A percentile compares a stretch with the other conserved stretches of the same genome.
phyloP scores from a whole-genome alignment of 2,329 filamentous ascomycete genomes.

The Pseudofabraea citricarpa region DNA sequence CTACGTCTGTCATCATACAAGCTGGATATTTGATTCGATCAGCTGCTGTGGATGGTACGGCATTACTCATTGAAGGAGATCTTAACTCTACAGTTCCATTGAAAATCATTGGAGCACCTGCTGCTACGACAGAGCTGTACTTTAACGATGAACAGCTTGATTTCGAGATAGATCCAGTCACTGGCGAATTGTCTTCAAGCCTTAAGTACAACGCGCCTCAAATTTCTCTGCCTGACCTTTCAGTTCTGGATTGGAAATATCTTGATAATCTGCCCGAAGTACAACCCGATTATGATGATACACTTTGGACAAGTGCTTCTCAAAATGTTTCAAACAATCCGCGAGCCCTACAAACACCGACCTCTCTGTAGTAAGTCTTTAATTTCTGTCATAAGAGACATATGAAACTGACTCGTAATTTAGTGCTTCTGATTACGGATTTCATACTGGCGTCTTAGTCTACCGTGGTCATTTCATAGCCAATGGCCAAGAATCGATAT shows the following conservation, averaged over 20 bases:
- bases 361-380: constrained; percentile 57
- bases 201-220: constrained; percentile 45
- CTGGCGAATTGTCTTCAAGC: constrained; percentile 40
- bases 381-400: too few relatives aligned
- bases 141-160: constrained; percentile 25
- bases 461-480: constrained; percentile 65
- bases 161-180: constrained; percentile 22
- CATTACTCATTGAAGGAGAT: constrained; percentile 60
- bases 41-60: constrained; percentile 45
- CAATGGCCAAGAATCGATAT: constrained; percentile 48
- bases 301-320: constrained; percentile 54
- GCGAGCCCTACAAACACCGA: constrained; percentile 47
- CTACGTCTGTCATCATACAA: constrained; percentile 45
- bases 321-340: constrained; percentile 13
- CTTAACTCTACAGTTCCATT: constrained; percentile 62
- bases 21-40: constrained; percentile 59
- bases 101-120: constrained; percentile 59
- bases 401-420: too few relatives aligned
- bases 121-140: constrained; percentile 56
- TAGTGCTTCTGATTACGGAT: constrained; percentile 61
- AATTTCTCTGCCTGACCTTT: constrained; percentile 50
- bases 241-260: constrained; percentile 58
- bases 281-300: constrained; percentile 56
- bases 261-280: constrained; percentile 68
- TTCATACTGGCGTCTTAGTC: constrained; percentile 58